Base-by-base conservation (phyloP, 1,284 basidiomycete species). In the Leccinum pseudoinsigne region DNA sequence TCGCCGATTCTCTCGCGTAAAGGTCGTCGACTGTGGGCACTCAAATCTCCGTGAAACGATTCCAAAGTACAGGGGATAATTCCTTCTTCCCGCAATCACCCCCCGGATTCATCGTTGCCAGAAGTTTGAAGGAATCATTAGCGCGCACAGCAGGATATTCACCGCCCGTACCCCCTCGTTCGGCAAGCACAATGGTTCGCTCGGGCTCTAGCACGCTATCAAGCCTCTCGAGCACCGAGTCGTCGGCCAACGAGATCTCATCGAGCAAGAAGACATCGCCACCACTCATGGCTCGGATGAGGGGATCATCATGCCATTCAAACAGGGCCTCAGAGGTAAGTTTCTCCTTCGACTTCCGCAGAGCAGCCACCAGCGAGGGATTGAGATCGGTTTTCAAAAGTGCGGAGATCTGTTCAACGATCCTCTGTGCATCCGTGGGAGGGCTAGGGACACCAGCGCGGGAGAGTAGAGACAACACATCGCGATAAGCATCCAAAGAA, bases 31-130 rank as follows among this genome's bases (percentile, higher is more conserved):
- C 86, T 12, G 90, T 82, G 3, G 97, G 97, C 0, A 99, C 97
- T 95, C 96, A 99, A 53, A 99, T 97, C 75, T 99, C 97, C 10
- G 97, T 99, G 79, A 99, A 99, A 14, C 97, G 89, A 78, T 99
- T 99, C 28, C 97, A 87, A 55, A 99, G 82, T 0, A 97, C 97
- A 34, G 97, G 97, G 1, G 96, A 98, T 4, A 99, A 83, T 74
- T 99, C 97, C 76, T 99, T 99, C 81, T 99, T 99, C 47, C 97
- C 97, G 71, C 97, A 99, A 75, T 99, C 97, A 42, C 97, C 97
- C 40, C 97, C 97, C 0, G 97, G 97, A 75, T 99, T 99, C 97
- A 99, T 99, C 1, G 97, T 99, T 1, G 97, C 96, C 0, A 98
- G 82, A 45, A 99, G 86, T 74, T 97, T 91, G 82, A 99, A 99